Evolutionary conservation across 2,329 filamentous ascomycete genomes (phyloP).

Genomic region (Sporothrix protearum): DNA sequence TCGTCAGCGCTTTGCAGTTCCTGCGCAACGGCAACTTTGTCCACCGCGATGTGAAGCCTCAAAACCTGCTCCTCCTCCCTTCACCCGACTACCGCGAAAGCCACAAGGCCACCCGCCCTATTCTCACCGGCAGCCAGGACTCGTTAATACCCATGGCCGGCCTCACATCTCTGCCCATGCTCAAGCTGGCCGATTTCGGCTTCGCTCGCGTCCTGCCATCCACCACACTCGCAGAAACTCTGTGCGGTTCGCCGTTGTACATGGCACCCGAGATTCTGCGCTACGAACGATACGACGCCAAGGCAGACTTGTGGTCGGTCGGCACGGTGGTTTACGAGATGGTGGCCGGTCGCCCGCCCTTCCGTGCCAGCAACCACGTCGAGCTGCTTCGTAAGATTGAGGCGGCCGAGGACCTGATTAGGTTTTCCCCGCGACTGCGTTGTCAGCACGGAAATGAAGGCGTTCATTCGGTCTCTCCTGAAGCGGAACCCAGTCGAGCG

Average conservation of each 20-base stretch:
- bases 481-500: constrained; percentile 84
- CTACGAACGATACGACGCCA: constrained; percentile 96
- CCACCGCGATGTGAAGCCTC: constrained; percentile 95
- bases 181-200: constrained; percentile 98
- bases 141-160: constrained; percentile 79
- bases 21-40: constrained; percentile 81
- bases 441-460: constrained; percentile 73
- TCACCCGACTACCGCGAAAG: constrained; percentile 66
- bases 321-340: constrained; percentile 95
- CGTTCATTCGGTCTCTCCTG: constrained; percentile 72
- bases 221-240: constrained; percentile 88
- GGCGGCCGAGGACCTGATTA: constrained; percentile 78
- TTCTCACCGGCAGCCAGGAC: constrained; percentile 72
- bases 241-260: constrained; percentile 94
- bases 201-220: constrained; percentile 89
- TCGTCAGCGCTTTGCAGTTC: constrained; percentile 87
- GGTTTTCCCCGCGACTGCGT: constrained; percentile 74
- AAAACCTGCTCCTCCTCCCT: constrained; percentile 88
- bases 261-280: constrained; percentile 98
- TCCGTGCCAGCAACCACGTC: constrained; percentile 89
- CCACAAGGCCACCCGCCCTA: constrained; percentile 60
- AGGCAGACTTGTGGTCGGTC: constrained; percentile 95
- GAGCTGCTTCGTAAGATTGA: constrained; percentile 92
- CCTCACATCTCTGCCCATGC: constrained; percentile 81
- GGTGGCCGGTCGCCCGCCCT: constrained; percentile 85